A percentile compares a stretch with the other conserved stretches of the same genome.
Evolutionary conservation across 1,139 yeast species (phyloP).

Genomic region (Protomyces macrosporus): DNA sequence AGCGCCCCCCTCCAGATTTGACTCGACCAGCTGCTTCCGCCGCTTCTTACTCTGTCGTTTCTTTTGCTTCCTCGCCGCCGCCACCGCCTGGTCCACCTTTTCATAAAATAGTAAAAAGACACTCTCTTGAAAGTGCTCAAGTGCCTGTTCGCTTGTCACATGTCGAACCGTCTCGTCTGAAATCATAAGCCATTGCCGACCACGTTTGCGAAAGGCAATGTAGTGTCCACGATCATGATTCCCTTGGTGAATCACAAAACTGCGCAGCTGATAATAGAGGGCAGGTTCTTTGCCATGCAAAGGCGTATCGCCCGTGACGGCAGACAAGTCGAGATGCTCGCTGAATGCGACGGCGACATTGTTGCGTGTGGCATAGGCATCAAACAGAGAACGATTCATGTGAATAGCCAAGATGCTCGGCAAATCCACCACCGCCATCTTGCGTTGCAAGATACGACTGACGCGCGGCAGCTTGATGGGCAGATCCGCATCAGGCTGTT

Average conservation of each 20-base stretch:
- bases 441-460: neutral
- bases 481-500: neutral
- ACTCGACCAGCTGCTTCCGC: neutral
- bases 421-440: neutral
- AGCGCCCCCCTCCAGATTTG: too few relatives aligned
- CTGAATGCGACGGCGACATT: conserved; percentile 6
- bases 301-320: neutral
- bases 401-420: conserved; percentile 11
- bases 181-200: conserved; percentile 6
- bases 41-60: conserved; percentile 1
- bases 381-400: conserved; percentile 19
- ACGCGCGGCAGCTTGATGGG: conserved; percentile 5
- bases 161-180: conserved; percentile 20
- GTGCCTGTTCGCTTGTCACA: neutral
- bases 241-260: conserved; percentile 20
- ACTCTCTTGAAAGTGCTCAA: neutral
- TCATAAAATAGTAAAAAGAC: conserved; percentile 19
- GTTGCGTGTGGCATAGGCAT: conserved; percentile 16
- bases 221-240: conserved; percentile 21
- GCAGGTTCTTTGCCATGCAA: too few relatives aligned
- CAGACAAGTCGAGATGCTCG: neutral
- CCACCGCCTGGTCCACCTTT: conserved; percentile 4
- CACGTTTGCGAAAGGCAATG: conserved; percentile 18
- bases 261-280: conserved; percentile 4
- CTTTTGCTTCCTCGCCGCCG: neutral